Conservation (phyloP, 2,329 filamentous ascomycete genomes). For the Curvularia sp. region DNA sequence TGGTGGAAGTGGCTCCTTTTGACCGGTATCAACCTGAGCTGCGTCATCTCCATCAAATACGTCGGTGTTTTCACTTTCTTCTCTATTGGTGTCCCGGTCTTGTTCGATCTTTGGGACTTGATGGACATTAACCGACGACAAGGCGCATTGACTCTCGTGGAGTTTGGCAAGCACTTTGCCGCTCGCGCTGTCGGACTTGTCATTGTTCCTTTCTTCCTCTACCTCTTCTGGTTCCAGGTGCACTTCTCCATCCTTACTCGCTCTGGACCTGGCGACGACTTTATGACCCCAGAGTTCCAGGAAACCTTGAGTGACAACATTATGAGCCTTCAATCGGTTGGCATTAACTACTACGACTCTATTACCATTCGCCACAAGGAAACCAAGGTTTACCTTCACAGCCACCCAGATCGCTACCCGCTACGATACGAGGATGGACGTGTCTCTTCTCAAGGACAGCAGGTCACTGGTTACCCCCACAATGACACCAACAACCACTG, state of each 20-base stretch:
- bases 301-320: slow-evolving; percentile 94
- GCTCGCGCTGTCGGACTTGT: slow-evolving; percentile 88
- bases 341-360: slow-evolving; percentile 87
- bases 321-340: slow-evolving; percentile 85
- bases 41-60: slow-evolving; percentile 98
- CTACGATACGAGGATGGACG: slow-evolving; percentile 96
- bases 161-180: slow-evolving; percentile 88
- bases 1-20: slow-evolving; percentile 99
- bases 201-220: slow-evolving; percentile 92
- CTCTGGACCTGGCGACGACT: slow-evolving; percentile 95
- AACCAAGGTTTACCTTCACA: slow-evolving; percentile 95
- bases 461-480: slow-evolving; percentile 96
- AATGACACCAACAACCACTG: slow-evolving; percentile 99
- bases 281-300: slow-evolving; percentile 98
- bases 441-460: slow-evolving; percentile 94
- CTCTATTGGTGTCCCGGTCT: slow-evolving; percentile 91
- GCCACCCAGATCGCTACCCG: slow-evolving; percentile 86
- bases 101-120: slow-evolving; percentile 94
- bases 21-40: slow-evolving; percentile 92
- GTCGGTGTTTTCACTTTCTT: slow-evolving; percentile 96
- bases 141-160: slow-evolving; percentile 77
- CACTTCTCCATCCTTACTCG: slow-evolving; percentile 89
- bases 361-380: slow-evolving; percentile 95
- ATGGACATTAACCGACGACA: slow-evolving; percentile 85
- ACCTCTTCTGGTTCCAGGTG: slow-evolving; percentile 99